Evolutionary conservation across 2,329 filamentous ascomycete species (phyloP).

Genomic region (Aspergillus tubingensis): DNA sequence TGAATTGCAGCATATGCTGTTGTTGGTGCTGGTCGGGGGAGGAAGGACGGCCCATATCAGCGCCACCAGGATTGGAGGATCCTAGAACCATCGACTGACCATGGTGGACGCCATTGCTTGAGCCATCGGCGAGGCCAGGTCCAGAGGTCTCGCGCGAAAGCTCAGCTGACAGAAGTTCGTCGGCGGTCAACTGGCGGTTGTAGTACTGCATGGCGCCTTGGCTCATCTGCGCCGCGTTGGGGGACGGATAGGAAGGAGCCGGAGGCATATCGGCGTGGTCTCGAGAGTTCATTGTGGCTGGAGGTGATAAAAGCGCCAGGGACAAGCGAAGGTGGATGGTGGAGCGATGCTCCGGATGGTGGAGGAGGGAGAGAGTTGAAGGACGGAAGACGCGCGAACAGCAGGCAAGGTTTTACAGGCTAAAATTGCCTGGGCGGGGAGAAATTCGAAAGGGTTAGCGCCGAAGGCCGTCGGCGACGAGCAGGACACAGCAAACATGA

Average conservation of each 20-base stretch:
- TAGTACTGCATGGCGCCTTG: constrained; percentile 49
- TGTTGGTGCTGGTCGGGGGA: constrained; percentile 44
- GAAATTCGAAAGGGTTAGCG: constrained; percentile 40
- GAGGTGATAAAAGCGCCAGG: constrained; percentile 14
- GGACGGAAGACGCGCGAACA: constrained; percentile 33
- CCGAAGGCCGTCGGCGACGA: constrained; percentile 32
- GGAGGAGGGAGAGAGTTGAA: constrained; percentile 25
- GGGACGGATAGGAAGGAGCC: constrained; percentile 47
- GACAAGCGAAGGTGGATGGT: constrained; percentile 24
- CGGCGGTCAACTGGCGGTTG: constrained; percentile 48
- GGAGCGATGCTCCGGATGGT: constrained; percentile 38
- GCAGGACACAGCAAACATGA: constrained; percentile 36
- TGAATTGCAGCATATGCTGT: constrained; percentile 45
- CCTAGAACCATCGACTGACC: constrained; percentile 43
- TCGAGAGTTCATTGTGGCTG: constrained; percentile 41
- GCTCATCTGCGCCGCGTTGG: constrained; percentile 47
- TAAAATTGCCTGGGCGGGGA: constrained; percentile 39
- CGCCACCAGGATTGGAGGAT: constrained; percentile 36
- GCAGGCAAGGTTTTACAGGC: constrained; percentile 39
- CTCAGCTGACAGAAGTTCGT: constrained; percentile 52
- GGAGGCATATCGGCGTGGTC: constrained; percentile 48
- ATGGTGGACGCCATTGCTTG: constrained; percentile 44
- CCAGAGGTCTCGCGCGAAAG: constrained; percentile 49
- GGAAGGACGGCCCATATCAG: constrained; percentile 41
- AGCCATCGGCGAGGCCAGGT: constrained; percentile 45